These are phyloP conservation scores for Pythium insidiosum DNA, from an alignment of 352 stramenopile genomes.

Conservation along the genomic window DNA sequence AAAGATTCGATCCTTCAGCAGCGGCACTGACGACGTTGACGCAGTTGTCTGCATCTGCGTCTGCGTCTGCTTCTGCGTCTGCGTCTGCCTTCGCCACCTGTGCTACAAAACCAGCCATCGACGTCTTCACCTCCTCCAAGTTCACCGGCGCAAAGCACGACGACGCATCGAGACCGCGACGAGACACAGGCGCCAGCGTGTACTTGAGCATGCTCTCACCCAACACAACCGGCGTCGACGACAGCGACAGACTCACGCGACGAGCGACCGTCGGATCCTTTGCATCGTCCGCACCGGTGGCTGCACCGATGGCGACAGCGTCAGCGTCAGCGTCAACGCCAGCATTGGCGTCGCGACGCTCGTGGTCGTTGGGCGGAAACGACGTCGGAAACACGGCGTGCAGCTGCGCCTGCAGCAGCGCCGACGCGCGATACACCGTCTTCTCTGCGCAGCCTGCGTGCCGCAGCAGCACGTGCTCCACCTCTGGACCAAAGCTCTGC, in stretches of 20 bases:
- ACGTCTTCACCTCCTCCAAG: conserved; percentile 32
- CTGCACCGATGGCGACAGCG: no score
- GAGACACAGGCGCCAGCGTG: conserved; percentile 37
- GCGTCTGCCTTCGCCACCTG: not conserved
- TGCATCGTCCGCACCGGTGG: no score
- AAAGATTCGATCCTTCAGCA: no score
- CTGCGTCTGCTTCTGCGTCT: not conserved
- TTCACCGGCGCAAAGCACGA: conserved; percentile 42
- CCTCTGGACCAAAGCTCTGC: conserved; percentile 38
- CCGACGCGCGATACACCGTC: conserved; percentile 66
- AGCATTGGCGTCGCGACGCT: conserved; percentile 33
- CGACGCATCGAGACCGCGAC: conserved; percentile 53
- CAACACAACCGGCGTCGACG: conserved; percentile 23
- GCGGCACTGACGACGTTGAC: no score
- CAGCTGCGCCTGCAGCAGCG: no score
- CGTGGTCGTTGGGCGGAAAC: conserved; percentile 48
- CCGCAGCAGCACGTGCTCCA: conserved; percentile 53
- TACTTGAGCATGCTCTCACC: conserved; percentile 75
- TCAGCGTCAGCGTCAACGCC: no score
- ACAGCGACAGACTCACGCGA: conserved; percentile 11
- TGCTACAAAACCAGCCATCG: conserved; percentile 20
- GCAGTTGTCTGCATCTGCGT: no score
- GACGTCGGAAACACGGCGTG: conserved; percentile 46
- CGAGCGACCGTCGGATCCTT: conserved; percentile 26
- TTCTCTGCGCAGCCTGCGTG: conserved; percentile 42